A percentile compares a stretch with the other conserved stretches of the same genome.
Conservation (phyloP, 2,329 filamentous ascomycete genomes). For the Colletotrichum somersetense region DNA sequence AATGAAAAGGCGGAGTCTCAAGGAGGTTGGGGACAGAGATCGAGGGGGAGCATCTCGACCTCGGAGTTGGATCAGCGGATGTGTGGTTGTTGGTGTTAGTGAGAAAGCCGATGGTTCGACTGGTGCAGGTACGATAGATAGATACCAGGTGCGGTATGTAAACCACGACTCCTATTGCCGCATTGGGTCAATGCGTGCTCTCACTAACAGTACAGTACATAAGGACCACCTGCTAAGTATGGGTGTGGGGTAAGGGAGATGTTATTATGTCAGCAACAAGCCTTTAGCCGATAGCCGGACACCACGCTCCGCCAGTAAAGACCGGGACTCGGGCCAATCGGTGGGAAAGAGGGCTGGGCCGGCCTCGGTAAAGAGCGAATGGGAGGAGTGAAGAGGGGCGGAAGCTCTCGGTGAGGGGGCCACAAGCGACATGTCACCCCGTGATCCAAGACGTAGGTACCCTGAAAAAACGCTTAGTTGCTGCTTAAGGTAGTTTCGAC, state of each 20-base stretch:
- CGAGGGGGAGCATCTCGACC: slow-evolving; percentile 19
- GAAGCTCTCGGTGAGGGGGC: slow-evolving; percentile 17
- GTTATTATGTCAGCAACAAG: too few relatives aligned
- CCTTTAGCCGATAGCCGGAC: too few relatives aligned
- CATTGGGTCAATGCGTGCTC: slow-evolving; percentile 18
- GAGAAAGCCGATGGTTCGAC: slow-evolving; percentile 23
- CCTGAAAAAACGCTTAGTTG: background rate
- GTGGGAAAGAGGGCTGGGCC: background rate
- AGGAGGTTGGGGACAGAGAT: slow-evolving; percentile 19
- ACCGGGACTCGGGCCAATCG: slow-evolving; percentile 15
- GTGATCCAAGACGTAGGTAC: slow-evolving; percentile 12
- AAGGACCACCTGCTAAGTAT: too few relatives aligned
- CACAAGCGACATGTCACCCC: slow-evolving; percentile 9
- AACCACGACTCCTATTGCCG: slow-evolving; percentile 12
- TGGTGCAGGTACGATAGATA: background rate
- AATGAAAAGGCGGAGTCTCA: background rate
- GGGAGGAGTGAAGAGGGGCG: background rate
- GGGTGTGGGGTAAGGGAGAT: too few relatives aligned
- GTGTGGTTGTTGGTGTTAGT: slow-evolving; percentile 14
- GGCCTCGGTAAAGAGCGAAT: slow-evolving; percentile 25
- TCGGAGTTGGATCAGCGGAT: slow-evolving; percentile 3
- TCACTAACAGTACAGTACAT: too few relatives aligned
- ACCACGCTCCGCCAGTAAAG: too few relatives aligned
- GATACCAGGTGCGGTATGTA: too few relatives aligned
- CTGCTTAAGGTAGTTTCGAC: background rate